These are phyloP conservation scores for Albizia julibrissin DNA, from an alignment of 306 rosid species.

Conservation along the genomic window DNA sequence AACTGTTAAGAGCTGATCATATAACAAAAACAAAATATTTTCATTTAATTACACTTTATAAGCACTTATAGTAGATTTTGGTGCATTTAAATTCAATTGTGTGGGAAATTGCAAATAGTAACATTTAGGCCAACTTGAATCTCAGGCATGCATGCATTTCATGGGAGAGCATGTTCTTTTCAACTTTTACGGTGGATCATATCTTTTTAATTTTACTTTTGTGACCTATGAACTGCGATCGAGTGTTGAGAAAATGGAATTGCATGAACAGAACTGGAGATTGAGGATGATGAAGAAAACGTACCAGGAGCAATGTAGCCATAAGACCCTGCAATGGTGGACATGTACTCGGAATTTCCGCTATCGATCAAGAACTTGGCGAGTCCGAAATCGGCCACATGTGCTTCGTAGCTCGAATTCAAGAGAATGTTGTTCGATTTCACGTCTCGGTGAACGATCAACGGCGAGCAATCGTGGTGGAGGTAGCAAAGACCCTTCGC, in stretches of 20 bases:
- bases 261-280: not conserved
- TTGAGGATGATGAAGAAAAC: slow-evolving; percentile 10
- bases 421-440: slow-evolving; percentile 85
- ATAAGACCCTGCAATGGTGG: slow-evolving; percentile 86
- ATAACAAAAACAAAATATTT: not conserved
- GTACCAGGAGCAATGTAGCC: slow-evolving; percentile 98
- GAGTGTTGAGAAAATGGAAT: not conserved
- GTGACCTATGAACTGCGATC: not conserved
- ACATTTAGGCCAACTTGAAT: not conserved
- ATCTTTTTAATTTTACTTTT: not conserved
- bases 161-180: not conserved
- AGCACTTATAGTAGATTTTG: not conserved
- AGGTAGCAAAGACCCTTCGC: slow-evolving; percentile 86
- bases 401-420: slow-evolving; percentile 81
- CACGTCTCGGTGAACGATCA: slow-evolving; percentile 82
- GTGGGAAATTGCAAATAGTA: not conserved
- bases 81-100: not conserved
- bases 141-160: not conserved
- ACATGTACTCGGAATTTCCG: slow-evolving; percentile 83
- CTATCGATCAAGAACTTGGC: slow-evolving; percentile 81
- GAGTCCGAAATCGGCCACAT: slow-evolving; percentile 86
- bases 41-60: not conserved
- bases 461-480: slow-evolving; percentile 87
- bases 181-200: not conserved
- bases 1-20: not conserved